A percentile compares a stretch with the other conserved stretches of the same genome.
phyloP scores from a whole-genome alignment of 2,329 filamentous ascomycete genomes.

The Penicillium sp. region DNA sequence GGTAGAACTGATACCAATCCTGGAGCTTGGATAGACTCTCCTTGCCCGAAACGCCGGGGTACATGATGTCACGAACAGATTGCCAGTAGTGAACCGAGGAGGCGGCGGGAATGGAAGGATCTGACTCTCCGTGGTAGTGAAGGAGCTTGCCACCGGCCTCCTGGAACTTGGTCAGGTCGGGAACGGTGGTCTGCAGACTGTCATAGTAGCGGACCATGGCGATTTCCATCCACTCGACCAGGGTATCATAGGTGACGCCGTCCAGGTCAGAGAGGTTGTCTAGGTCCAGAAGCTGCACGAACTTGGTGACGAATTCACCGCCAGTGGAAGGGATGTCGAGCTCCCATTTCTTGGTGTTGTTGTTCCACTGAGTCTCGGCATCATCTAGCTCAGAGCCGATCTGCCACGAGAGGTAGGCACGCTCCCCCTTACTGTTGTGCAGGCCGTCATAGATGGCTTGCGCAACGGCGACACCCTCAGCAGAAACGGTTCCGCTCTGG shows the following conservation, averaged over 20 bases:
- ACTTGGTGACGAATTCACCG: constrained; percentile 43
- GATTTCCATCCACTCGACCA: constrained; percentile 58
- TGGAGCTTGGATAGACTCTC: constrained; percentile 48
- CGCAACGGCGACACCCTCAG: constrained; percentile 37
- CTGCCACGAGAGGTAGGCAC: constrained; percentile 45
- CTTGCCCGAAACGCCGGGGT: constrained; percentile 44
- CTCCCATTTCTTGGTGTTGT: constrained; percentile 33
- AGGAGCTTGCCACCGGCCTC: constrained; percentile 59
- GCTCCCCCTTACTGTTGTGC: constrained; percentile 44
- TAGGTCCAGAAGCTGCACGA: constrained; percentile 33
- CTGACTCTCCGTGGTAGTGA: constrained; percentile 63
- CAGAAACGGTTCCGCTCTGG: constrained; percentile 37
- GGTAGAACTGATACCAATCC: constrained; percentile 61
- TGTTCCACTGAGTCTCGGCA: constrained; percentile 30
- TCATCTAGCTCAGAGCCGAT: constrained; percentile 32
- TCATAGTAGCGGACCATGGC: constrained; percentile 56
- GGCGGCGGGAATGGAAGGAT: constrained; percentile 56
- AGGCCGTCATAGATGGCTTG: constrained; percentile 45
- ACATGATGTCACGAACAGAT: constrained; percentile 58
- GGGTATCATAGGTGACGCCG: constrained; percentile 60
- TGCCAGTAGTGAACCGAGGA: constrained; percentile 62
- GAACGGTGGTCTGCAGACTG: constrained; percentile 58
- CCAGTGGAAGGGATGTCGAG: constrained; percentile 38
- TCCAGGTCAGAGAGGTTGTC: constrained; percentile 50
- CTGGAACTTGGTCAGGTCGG: constrained; percentile 58